phyloP scores from a whole-genome alignment of 352 stramenopile genomes.

The Elongisporangium undulatum region DNA sequence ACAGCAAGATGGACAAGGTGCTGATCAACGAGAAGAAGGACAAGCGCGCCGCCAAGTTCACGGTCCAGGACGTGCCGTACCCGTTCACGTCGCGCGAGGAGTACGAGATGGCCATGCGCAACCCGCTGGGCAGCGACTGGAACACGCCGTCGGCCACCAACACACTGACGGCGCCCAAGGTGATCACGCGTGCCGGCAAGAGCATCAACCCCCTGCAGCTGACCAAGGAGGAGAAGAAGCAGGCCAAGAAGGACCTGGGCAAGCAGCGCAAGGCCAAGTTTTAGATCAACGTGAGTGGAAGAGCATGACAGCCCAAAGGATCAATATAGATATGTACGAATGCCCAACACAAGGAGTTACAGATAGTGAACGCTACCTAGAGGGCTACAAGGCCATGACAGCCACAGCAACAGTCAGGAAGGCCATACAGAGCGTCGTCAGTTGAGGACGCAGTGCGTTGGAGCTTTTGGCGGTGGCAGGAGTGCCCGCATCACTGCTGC shows the following conservation, averaged over 20 bases:
- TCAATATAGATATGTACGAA: constrained; percentile 4
- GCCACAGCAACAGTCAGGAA: not conserved
- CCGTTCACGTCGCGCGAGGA: constrained; percentile 96
- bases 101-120: constrained; percentile 97
- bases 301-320: not conserved
- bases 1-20: constrained; percentile 63
- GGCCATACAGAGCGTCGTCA: not conserved
- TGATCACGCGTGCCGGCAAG: constrained; percentile 91
- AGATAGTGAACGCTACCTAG: not conserved
- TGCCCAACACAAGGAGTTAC: too few species aligned
- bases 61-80: constrained; percentile 93
- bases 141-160: constrained; percentile 91
- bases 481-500: not conserved
- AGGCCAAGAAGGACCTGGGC: constrained; percentile 70
- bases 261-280: constrained; percentile 85
- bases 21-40: constrained; percentile 89
- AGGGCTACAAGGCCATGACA: not conserved
- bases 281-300: constrained; percentile 15
- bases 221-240: constrained; percentile 81
- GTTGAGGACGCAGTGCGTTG: not conserved
- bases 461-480: not conserved
- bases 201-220: constrained; percentile 93
- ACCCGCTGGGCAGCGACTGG: constrained; percentile 92
- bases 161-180: constrained; percentile 91
- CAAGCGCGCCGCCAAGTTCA: constrained; percentile 84